Base-by-base conservation (phyloP, 495 filamentous ascomycete genomes). In the Aspergillus panamensis region DNA sequence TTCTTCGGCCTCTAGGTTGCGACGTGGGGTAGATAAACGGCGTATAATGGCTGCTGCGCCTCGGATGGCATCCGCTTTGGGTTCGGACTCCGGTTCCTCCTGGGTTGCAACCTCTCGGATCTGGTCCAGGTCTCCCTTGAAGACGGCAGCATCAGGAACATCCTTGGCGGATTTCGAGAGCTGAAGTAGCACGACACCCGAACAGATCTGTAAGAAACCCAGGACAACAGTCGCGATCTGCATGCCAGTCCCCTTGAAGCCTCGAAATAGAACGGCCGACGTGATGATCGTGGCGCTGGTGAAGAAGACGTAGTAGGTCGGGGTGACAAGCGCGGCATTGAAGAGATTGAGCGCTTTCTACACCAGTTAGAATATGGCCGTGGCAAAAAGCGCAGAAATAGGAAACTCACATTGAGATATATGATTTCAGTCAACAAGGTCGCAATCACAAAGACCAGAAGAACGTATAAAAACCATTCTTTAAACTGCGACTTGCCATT, bases 271-370 rank as follows among this genome's bases (percentile, higher is more conserved):
- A 20, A 98, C 84, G 7, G 92, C 90, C 0, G 91, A 96, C 8
- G 91, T 93, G 58, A 97, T 83, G 61, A 98, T 96, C 4, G 94
- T 98, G 14, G 90, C 85, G 64, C 85, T 94, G 44, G 94, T 98
- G 71, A 98, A 98, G 77, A 90, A 92, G 59, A 98, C 94, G 68
- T 98, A 98, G 73, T 98, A 98, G 4, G 94, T 98, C 0, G 94
- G 94, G 0, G 94, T 98, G 51, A 98, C 94, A 57, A 98, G 82
- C 1, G 94, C 94, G 30, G 94, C 95, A 67, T 98, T 98, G 79
- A 94, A 98, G 47, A 98, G 65, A 69, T 98, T 98, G 40, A 98
- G 81, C 16, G 94, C 94, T 97, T 98, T 98, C 94, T 98, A 73
- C 62, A 32, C 21, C 10, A 14, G 62, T 80, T 60, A 80, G 71